A percentile compares a stretch with the other conserved stretches of the same genome.
Conservation (phyloP, 1,284 basidiomycete species). For the Papiliotrema fonsecae region DNA sequence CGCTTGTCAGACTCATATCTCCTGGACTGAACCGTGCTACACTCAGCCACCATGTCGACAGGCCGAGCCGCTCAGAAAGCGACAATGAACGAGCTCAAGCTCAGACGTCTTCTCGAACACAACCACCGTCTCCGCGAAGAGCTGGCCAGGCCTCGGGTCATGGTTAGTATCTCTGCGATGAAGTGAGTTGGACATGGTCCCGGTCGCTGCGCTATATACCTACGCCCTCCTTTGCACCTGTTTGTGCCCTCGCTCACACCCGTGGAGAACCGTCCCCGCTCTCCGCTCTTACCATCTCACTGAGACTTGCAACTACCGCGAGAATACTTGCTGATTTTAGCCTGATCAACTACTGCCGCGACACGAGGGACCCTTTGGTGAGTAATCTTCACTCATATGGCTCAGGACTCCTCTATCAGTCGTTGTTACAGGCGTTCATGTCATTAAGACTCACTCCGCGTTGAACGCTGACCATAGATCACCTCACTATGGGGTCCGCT, state of each 20-base stretch:
- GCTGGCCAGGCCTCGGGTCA: conserved; percentile 76
- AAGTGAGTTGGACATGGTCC: conserved; percentile 29
- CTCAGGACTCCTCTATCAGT: too few relatives aligned
- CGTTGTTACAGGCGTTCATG: too few relatives aligned
- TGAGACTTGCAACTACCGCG: neutral
- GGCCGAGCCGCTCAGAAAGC: conserved; percentile 35
- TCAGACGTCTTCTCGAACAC: conserved; percentile 85
- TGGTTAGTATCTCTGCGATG: conserved; percentile 80
- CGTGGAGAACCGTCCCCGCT: too few relatives aligned
- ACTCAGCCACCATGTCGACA: conserved; percentile 3
- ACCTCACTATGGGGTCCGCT: conserved; percentile 91
- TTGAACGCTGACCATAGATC: conserved; percentile 54
- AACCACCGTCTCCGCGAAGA: conserved; percentile 91
- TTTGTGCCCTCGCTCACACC: neutral
- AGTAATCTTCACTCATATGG: conserved; percentile 38
- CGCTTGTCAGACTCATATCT: neutral
- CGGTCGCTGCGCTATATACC: neutral
- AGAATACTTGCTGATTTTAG: conserved; percentile 48
- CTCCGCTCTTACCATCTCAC: too few relatives aligned
- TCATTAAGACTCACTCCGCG: neutral
- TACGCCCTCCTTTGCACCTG: neutral
- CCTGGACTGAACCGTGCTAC: too few relatives aligned
- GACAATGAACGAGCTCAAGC: conserved; percentile 93
- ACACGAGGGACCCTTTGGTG: conserved; percentile 81
- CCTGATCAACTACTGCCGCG: conserved; percentile 87